Evolutionary conservation across 2,329 filamentous ascomycete genomes (phyloP).

Genomic region (Monosporascus cannonballus): DNA sequence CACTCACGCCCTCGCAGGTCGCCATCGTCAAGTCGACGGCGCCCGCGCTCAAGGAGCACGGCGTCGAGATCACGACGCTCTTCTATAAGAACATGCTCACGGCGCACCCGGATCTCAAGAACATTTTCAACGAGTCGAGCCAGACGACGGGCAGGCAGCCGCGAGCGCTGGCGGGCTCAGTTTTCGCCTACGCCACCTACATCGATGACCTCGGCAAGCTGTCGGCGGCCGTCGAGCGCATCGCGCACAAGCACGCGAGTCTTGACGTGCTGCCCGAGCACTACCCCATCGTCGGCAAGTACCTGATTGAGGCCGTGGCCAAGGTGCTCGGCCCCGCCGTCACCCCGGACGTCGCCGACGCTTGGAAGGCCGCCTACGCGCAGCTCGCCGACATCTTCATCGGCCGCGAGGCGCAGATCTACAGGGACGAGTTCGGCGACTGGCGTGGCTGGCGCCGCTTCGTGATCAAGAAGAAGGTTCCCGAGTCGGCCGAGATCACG

Average conservation of each 20-base stretch:
- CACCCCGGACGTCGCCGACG: slow-evolving; percentile 59
- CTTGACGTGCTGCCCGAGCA: slow-evolving; percentile 64
- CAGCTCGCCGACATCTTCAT: slow-evolving; percentile 69
- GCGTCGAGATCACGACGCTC: slow-evolving; percentile 59
- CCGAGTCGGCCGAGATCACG: slow-evolving; percentile 54
- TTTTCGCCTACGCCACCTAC: slow-evolving; percentile 67
- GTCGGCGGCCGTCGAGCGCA: slow-evolving; percentile 53
- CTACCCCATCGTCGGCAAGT: slow-evolving; percentile 63
- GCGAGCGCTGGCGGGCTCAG: slow-evolving; percentile 60
- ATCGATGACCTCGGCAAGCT: slow-evolving; percentile 64
- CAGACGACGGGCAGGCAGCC: slow-evolving; percentile 64
- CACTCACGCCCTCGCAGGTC: slow-evolving; percentile 57
- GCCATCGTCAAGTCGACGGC: slow-evolving; percentile 71
- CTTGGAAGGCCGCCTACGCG: slow-evolving; percentile 67
- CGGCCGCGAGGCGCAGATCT: slow-evolving; percentile 54
- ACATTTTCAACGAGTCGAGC: slow-evolving; percentile 65
- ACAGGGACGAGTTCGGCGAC: slow-evolving; percentile 39
- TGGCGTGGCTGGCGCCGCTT: slow-evolving; percentile 48
- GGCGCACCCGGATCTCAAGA: slow-evolving; percentile 59
- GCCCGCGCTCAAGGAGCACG: slow-evolving; percentile 64
- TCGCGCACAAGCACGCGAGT: slow-evolving; percentile 70
- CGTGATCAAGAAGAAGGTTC: slow-evolving; percentile 52
- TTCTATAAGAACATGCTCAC: slow-evolving; percentile 67
- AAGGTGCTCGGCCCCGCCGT: slow-evolving; percentile 61
- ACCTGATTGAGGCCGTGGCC: slow-evolving; percentile 62